Evolutionary conservation across 169 alveolate species (phyloP).

Genomic region (Plasmodium reichenowi): DNA sequence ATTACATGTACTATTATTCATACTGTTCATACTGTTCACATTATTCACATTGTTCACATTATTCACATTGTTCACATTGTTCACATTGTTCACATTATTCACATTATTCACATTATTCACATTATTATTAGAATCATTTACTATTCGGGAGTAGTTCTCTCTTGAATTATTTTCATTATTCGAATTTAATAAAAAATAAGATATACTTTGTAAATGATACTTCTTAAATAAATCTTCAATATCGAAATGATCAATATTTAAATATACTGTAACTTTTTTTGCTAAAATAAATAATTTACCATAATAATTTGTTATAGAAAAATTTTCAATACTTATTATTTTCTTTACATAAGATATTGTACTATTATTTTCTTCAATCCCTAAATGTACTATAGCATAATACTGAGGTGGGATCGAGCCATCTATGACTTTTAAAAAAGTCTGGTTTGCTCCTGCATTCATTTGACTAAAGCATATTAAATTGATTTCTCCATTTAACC

Average conservation of each 20-base stretch:
- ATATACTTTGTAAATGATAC: conserved; percentile 54
- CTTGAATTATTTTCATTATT: conserved; percentile 12
- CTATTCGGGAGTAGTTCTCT: neutral
- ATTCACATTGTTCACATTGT: no score
- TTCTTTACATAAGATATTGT: conserved; percentile 60
- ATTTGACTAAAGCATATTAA: conserved; percentile 69
- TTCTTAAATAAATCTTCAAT: conserved; percentile 53
- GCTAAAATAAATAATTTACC: conserved; percentile 60
- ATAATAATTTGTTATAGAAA: conserved; percentile 65
- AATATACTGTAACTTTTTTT: conserved; percentile 31
- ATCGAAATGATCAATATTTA: conserved; percentile 38
- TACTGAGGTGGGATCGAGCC: conserved; percentile 62
- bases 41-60: no score
- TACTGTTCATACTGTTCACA: no score
- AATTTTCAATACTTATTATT: conserved; percentile 38
- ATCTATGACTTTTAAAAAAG: conserved; percentile 71
- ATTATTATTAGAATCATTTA: neutral
- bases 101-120: neutral
- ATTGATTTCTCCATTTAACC: conserved; percentile 34
- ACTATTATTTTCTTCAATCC: conserved; percentile 17
- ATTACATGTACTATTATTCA: neutral
- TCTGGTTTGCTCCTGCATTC: conserved; percentile 69
- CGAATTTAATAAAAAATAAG: conserved; percentile 38
- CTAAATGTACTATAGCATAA: conserved; percentile 64
- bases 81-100: no score